Conservation (phyloP, 1,284 basidiomycete genomes). For the Ustilago curta region DNA sequence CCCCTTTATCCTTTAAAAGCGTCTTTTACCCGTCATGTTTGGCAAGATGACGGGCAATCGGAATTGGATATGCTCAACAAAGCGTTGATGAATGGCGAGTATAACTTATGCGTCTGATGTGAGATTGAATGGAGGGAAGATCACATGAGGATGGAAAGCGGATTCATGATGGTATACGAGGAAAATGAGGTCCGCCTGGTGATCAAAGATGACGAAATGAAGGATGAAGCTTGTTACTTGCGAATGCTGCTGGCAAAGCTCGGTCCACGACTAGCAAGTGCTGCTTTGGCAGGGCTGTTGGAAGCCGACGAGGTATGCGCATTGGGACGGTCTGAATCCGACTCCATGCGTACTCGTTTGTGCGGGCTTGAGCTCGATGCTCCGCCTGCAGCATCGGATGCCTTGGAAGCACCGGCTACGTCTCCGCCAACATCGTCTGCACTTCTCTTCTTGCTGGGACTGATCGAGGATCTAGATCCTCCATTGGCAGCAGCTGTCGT, state of each 20-base stretch:
- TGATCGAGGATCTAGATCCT: conserved; percentile 13
- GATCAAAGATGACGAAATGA: not conserved
- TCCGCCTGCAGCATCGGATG: not conserved
- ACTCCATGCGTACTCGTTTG: conserved; percentile 46
- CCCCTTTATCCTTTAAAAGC: conserved; percentile 75
- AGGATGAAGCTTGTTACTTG: not conserved
- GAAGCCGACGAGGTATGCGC: conserved; percentile 2
- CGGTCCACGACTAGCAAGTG: conserved; percentile 34
- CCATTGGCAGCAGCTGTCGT: conserved; percentile 4
- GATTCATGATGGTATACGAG: conserved; percentile 14
- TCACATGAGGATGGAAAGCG: not conserved
- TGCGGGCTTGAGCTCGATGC: conserved; percentile 17
- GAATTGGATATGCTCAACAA: not conserved
- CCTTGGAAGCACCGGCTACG: not conserved
- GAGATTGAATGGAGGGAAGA: not conserved
- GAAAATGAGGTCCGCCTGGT: not conserved
- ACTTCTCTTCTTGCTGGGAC: conserved; percentile 46
- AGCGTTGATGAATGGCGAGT: not conserved
- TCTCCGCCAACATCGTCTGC: conserved; percentile 24
- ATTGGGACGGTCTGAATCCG: conserved; percentile 17
- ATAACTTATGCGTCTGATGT: conserved; percentile 1
- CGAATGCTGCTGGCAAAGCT: conserved; percentile 38
- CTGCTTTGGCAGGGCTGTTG: conserved; percentile 36
- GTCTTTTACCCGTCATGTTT: not conserved
- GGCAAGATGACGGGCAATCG: not conserved